Evolutionary conservation across 305 asterid genomes (phyloP), one percentile per base, ranked within the genome.

Genomic region (Fraxinus floribunda): DNA sequence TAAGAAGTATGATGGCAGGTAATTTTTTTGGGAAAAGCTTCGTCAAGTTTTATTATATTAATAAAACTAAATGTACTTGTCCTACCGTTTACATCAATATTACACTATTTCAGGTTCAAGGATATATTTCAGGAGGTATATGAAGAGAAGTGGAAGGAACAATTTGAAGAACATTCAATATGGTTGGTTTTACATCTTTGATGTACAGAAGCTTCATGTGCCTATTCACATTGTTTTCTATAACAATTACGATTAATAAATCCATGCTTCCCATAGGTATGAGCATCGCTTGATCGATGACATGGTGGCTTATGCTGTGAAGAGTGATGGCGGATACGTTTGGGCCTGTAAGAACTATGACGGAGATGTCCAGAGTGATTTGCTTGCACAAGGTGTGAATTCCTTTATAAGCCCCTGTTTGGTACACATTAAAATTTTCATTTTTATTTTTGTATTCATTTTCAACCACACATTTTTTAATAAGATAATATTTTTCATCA

Each of bases 251-350:
- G n/a, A n/a, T n/a, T n/a, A n/a, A n/a, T n/a, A n/a, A n/a, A n/a
- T n/a, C n/a, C n/a, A n/a, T 49, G 35, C 83, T 81, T 78, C 77
- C 75, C 80, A 20, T 82, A 95, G 98, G 98, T 95, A 93, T 80
- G 98, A 95, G 91, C 98, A 93, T 88, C 94, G 98, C 22, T 84
- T 95, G 88, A 95, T 95, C 77, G 98, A 94, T 91, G 98, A 94
- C 88, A 93, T 94, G 98, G 98, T 94, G 79, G 97, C 98, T 35
- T 94, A 94, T 85, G 98, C 93, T 5, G 34, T 94, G 84, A 94
- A 94, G 91, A 94, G 98, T 76, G 97, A 90, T 35, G 98, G 98
- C 78, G 98, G 96, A 83, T 93, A 92, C 87, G 98, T 94, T 81
- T 94, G 98, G n/a, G n/a, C n/a, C n/a, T n/a, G n/a, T n/a, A n/a